These are phyloP conservation scores for Clonostachys rosea DNA, from an alignment of 2,329 filamentous ascomycete genomes.

Conservation along the genomic window DNA sequence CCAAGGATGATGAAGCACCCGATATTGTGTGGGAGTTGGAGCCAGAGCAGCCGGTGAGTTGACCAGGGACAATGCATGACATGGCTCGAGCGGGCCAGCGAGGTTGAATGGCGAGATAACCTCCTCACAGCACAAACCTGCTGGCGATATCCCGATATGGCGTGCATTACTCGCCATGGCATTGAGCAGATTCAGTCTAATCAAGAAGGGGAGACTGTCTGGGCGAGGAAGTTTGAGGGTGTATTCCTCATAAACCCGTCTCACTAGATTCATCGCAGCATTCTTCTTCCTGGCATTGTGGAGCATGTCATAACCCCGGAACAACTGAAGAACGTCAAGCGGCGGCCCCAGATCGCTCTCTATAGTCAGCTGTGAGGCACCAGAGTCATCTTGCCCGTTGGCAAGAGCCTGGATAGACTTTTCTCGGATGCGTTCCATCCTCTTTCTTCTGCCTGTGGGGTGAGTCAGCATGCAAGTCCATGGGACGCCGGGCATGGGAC, in stretches of 20 bases:
- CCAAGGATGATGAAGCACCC: conserved; percentile 23
- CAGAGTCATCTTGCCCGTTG: no score
- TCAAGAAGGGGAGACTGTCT: background rate
- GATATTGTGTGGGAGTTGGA: conserved; percentile 4
- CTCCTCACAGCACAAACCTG: conserved; percentile 4
- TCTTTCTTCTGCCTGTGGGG: no score
- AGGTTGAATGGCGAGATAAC: conserved; percentile 2
- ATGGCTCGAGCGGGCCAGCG: background rate
- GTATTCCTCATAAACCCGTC: no score
- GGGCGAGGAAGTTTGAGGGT: no score
- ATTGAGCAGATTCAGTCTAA: conserved; percentile 5
- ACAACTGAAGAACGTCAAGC: background rate
- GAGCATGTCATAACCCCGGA: no score
- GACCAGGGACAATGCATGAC: background rate
- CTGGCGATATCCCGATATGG: background rate
- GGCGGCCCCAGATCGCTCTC: background rate
- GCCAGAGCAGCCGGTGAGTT: background rate
- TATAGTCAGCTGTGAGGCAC: no score
- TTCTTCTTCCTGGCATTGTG: no score
- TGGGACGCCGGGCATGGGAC: background rate
- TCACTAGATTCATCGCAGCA: no score
- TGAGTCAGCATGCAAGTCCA: no score
- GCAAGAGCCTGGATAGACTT: no score
- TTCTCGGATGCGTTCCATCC: no score
- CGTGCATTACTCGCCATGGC: conserved; percentile 3